A percentile compares a stretch with the other conserved stretches of the same genome.
Evolutionary conservation across 176 grass and related monocot genomes (phyloP).

Genomic region (Bonia amplexicaulis): DNA sequence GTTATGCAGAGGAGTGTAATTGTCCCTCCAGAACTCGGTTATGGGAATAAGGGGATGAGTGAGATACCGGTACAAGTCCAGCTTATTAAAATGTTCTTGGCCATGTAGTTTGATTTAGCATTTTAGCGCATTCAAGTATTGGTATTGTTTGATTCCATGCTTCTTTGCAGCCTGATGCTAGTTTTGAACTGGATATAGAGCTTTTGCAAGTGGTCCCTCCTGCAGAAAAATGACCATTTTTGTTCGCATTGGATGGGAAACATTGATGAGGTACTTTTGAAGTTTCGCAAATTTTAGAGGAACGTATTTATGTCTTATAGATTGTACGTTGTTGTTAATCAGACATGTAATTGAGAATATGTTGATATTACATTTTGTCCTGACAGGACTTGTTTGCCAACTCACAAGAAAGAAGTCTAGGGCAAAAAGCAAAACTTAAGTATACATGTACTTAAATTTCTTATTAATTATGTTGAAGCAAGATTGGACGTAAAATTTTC

Average conservation of each 20-base stretch:
- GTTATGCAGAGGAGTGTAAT: constrained; percentile 68
- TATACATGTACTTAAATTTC: background rate
- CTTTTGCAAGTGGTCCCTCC: constrained; percentile 61
- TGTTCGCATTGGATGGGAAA: background rate
- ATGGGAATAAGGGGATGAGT: constrained; percentile 63
- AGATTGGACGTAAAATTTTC: constrained; percentile 16
- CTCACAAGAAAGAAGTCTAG: background rate
- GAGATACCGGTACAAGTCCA: constrained; percentile 68
- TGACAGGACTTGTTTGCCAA: background rate
- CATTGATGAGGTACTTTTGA: constrained; percentile 11
- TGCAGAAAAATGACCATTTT: constrained; percentile 32
- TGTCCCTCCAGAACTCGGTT: constrained; percentile 76
- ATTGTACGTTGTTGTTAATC: background rate
- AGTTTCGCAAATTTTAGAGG: constrained; percentile 12
- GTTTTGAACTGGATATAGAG: constrained; percentile 82
- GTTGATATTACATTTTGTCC: constrained; percentile 1
- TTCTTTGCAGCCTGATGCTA: constrained; percentile 57
- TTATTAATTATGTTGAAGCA: constrained; percentile 3
- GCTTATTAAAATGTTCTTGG: background rate
- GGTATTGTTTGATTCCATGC: background rate
- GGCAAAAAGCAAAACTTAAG: background rate
- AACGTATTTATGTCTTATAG: background rate
- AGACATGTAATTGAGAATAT: constrained; percentile 8
- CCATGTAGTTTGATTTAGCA: background rate
- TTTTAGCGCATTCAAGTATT: background rate